phyloP scores from a whole-genome alignment of 768 basidiomycete genomes.

The Boletus reticuloceps region DNA sequence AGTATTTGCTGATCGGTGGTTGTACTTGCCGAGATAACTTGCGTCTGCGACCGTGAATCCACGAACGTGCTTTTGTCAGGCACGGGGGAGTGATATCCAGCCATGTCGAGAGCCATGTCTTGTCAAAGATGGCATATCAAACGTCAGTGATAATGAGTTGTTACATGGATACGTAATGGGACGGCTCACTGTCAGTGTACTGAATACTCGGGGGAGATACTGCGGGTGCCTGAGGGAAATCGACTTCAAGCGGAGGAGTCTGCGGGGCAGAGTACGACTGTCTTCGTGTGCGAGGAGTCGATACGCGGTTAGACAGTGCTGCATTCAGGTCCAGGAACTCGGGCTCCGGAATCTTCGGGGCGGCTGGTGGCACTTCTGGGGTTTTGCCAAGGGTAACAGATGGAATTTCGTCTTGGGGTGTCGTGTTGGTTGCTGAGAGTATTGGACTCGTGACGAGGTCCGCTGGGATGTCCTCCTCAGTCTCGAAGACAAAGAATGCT shows the following conservation, averaged over 20 bases:
- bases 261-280: slow-evolving; percentile 29
- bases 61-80: slow-evolving; percentile 1
- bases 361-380: slow-evolving; percentile 3
- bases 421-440: slow-evolving; percentile 55
- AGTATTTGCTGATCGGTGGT: slow-evolving; percentile 9
- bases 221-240: slow-evolving; percentile 41
- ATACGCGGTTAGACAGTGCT: slow-evolving; percentile 8
- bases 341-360: slow-evolving; percentile 48
- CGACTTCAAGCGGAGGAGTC: slow-evolving; percentile 38
- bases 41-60: slow-evolving; percentile 8
- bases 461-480: slow-evolving; percentile 89
- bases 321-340: slow-evolving; percentile 87
- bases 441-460: slow-evolving; percentile 94
- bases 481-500: slow-evolving; percentile 98
- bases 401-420: slow-evolving; percentile 30
- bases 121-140: slow-evolving; percentile 2
- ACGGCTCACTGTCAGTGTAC: slow-evolving; percentile 53
- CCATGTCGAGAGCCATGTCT: slow-evolving; percentile 81
- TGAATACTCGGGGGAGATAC: slow-evolving; percentile 54
- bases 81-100: slow-evolving; percentile 64
- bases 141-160: not conserved
- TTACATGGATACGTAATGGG: slow-evolving; percentile 14
- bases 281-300: slow-evolving; percentile 19
- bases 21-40: slow-evolving; percentile 4
- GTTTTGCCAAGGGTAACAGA: slow-evolving; percentile 17